These are phyloP conservation scores for Dendrocalamus sinicus DNA, from an alignment of 176 grass and related monocot genomes.

Conservation along the genomic window DNA sequence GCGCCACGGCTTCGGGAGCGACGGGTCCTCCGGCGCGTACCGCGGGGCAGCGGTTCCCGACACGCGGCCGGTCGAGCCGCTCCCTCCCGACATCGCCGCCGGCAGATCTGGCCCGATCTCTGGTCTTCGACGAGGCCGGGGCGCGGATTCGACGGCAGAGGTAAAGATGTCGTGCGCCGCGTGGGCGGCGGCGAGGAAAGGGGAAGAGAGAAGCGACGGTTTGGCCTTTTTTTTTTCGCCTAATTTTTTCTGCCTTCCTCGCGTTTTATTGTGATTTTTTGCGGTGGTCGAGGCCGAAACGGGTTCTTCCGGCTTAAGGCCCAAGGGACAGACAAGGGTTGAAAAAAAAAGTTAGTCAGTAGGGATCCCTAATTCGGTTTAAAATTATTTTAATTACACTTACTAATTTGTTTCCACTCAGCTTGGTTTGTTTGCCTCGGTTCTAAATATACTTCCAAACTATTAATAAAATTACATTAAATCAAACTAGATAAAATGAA, in stretches of 20 bases:
- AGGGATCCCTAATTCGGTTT: too few relatives aligned
- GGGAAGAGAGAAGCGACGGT: conserved; percentile 2
- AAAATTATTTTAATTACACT: too few relatives aligned
- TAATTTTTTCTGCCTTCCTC: background rate
- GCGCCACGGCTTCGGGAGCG: conserved; percentile 93
- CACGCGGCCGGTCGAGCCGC: conserved; percentile 28
- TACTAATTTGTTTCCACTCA: accelerated
- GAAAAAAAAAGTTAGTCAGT: too few relatives aligned
- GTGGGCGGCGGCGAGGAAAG: conserved; percentile 1
- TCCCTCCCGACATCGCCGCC: conserved; percentile 39
- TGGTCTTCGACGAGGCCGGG: background rate
- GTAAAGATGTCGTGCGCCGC: background rate
- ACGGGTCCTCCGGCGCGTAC: conserved; percentile 90
- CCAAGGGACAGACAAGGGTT: background rate
- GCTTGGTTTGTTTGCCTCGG: too few relatives aligned
- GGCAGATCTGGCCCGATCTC: conserved; percentile 47
- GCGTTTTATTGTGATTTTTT: conserved; percentile 30
- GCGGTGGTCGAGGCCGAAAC: background rate
- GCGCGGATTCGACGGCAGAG: background rate
- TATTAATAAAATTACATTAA: too few relatives aligned
- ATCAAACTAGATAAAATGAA: too few relatives aligned
- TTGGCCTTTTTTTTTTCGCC: background rate
- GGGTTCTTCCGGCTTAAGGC: background rate
- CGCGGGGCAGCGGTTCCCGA: conserved; percentile 61
- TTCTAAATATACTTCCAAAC: too few relatives aligned